A percentile compares a stretch with the other conserved stretches of the same genome.
phyloP scores from a whole-genome alignment of 768 basidiomycete genomes.

The Trametes cinnabarina region DNA sequence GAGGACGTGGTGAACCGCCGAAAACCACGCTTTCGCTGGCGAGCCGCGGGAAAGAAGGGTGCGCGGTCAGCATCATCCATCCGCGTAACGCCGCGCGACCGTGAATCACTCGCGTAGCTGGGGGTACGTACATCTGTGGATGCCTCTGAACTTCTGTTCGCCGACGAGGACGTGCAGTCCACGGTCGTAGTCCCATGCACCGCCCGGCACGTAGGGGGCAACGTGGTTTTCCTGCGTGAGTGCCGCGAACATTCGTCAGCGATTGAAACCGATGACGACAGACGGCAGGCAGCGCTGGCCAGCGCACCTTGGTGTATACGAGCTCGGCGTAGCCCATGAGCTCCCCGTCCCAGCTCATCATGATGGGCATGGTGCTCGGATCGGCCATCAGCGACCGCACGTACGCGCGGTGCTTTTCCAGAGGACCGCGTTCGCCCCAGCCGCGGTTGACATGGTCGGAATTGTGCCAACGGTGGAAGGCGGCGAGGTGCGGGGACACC shows the following conservation, averaged over 20 bases:
- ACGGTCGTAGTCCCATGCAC: conserved; percentile 33
- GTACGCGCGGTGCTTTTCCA: conserved; percentile 45
- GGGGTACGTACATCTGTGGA: conserved; percentile 37
- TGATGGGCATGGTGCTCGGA: conserved; percentile 38
- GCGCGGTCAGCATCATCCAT: conserved; percentile 12
- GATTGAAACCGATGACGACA: not conserved
- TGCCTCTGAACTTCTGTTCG: conserved; percentile 46
- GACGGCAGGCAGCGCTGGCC: conserved; percentile 20
- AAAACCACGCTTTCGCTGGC: conserved; percentile 34
- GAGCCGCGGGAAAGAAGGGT: not conserved
- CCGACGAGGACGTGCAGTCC: conserved; percentile 48
- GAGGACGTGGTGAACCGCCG: conserved; percentile 39
- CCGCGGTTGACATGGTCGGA: conserved; percentile 43
- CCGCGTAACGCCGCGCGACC: not conserved
- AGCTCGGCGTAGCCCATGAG: conserved; percentile 45
- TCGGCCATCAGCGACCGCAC: conserved; percentile 36
- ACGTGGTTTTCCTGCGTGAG: conserved; percentile 23
- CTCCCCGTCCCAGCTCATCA: conserved; percentile 48
- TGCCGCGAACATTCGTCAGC: not conserved
- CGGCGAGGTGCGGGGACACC: conserved; percentile 35
- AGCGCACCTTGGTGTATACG: conserved; percentile 46
- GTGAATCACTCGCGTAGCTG: not conserved
- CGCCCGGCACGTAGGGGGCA: conserved; percentile 27
- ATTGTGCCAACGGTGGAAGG: conserved; percentile 52
- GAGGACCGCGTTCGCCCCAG: conserved; percentile 46